Evolutionary conservation across 768 basidiomycete species (phyloP).

Genomic region (Lentinus brumalis): DNA sequence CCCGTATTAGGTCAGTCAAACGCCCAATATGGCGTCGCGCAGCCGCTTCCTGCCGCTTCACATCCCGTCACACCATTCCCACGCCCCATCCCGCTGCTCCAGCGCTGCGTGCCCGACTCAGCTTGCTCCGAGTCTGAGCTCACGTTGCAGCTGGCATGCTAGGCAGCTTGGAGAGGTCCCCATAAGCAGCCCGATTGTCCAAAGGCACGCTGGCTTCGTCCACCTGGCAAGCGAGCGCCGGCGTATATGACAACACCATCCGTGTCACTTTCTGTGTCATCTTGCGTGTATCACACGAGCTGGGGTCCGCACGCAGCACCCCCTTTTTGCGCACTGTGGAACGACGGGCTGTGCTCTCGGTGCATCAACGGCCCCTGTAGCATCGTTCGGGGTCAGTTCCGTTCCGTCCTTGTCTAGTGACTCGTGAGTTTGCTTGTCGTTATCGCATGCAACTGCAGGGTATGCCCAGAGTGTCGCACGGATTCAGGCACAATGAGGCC

Average conservation of each 20-base stretch:
- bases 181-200: not conserved
- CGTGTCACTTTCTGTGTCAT: constrained; percentile 10
- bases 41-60: constrained; percentile 10
- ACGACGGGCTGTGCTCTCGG: not conserved
- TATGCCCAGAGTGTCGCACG: too few relatives aligned
- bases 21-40: constrained; percentile 11
- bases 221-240: not conserved
- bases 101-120: too few relatives aligned
- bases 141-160: too few relatives aligned
- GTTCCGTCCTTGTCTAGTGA: too few relatives aligned
- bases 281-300: constrained; percentile 20
- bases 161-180: not conserved
- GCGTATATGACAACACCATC: constrained; percentile 1
- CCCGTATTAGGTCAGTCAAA: constrained; percentile 6
- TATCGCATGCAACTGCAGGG: too few relatives aligned
- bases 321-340: not conserved
- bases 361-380: too few relatives aligned
- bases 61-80: not conserved
- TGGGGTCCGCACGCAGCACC: not conserved
- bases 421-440: too few relatives aligned
- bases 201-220: not conserved
- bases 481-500: too few relatives aligned
- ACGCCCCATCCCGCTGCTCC: too few relatives aligned
- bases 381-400: too few relatives aligned
- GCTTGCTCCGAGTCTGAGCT: too few relatives aligned